These are phyloP conservation scores for Botrytis sinoallii DNA, from an alignment of 2,329 filamentous ascomycete species.

Conservation along the genomic window DNA sequence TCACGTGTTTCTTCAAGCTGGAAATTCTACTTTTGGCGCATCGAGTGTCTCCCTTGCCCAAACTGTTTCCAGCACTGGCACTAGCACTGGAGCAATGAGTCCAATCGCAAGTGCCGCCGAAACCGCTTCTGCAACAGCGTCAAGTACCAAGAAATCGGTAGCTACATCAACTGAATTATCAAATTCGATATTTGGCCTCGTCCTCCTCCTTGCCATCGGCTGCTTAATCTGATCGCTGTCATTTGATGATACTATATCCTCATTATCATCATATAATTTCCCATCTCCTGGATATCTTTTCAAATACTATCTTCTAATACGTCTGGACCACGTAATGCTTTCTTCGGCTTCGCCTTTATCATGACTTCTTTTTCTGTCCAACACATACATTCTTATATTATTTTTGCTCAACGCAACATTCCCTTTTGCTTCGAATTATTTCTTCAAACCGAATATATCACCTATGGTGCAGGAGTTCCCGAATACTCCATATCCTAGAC, in stretches of 20 bases:
- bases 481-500: not conserved
- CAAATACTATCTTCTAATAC: constrained; percentile 17
- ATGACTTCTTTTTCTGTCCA: constrained; percentile 8
- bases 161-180: constrained; percentile 9
- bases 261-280: not conserved
- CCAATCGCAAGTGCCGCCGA: constrained; percentile 10
- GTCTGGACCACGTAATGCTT: constrained; percentile 19
- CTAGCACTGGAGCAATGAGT: not conserved
- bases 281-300: not conserved
- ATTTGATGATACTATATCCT: not conserved
- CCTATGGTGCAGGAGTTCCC: not conserved
- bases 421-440: not conserved
- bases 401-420: constrained; percentile 2
- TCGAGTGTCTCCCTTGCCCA: not conserved
- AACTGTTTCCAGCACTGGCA: not conserved
- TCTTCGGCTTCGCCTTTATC: not conserved
- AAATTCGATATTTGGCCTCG: constrained; percentile 12
- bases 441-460: not conserved
- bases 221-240: constrained; percentile 2
- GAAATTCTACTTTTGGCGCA: constrained; percentile 21
- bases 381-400: constrained; percentile 11
- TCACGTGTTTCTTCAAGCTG: constrained; percentile 33
- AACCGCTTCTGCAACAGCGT: constrained; percentile 1
- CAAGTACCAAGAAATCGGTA: constrained; percentile 9
- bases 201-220: constrained; percentile 9